Evolutionary conservation across 202 grass and related monocot species (phyloP).

Genomic region (Elaeis oleifera): DNA sequence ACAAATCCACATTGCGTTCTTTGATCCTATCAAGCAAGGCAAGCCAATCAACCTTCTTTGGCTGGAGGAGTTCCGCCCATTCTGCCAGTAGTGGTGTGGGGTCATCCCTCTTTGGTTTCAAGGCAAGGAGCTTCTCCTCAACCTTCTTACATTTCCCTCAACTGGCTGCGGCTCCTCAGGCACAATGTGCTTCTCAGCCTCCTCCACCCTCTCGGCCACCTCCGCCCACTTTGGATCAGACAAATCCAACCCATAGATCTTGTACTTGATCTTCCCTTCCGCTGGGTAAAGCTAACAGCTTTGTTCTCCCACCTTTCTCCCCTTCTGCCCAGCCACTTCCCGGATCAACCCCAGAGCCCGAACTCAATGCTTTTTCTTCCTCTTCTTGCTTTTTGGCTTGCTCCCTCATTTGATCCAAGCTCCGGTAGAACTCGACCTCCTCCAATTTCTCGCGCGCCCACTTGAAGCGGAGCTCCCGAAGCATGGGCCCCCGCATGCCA

Average conservation of each 20-base stretch:
- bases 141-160: slow-evolving; percentile 56
- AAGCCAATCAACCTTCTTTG: slow-evolving; percentile 69
- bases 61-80: slow-evolving; percentile 62
- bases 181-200: slow-evolving; percentile 51
- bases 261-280: slow-evolving; percentile 76
- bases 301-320: slow-evolving; percentile 9
- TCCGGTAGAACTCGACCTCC: slow-evolving; percentile 72
- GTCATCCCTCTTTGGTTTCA: slow-evolving; percentile 47
- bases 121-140: slow-evolving; percentile 46
- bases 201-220: slow-evolving; percentile 46
- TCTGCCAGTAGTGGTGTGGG: slow-evolving; percentile 45
- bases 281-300: slow-evolving; percentile 48
- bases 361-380: background rate
- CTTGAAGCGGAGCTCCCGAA: slow-evolving; percentile 92
- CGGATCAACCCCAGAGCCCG: background rate
- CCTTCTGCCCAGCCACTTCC: background rate
- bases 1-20: slow-evolving; percentile 52
- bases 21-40: slow-evolving; percentile 66
- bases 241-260: slow-evolving; percentile 77
- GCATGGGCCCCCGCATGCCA: slow-evolving; percentile 66
- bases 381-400: slow-evolving; percentile 29
- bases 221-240: slow-evolving; percentile 78
- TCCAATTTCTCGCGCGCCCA: slow-evolving; percentile 87
- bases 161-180: slow-evolving; percentile 52
- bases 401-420: slow-evolving; percentile 45